Base-by-base conservation (phyloP, 176 grass and related monocot genomes). In the Neostapfia colusana region DNA sequence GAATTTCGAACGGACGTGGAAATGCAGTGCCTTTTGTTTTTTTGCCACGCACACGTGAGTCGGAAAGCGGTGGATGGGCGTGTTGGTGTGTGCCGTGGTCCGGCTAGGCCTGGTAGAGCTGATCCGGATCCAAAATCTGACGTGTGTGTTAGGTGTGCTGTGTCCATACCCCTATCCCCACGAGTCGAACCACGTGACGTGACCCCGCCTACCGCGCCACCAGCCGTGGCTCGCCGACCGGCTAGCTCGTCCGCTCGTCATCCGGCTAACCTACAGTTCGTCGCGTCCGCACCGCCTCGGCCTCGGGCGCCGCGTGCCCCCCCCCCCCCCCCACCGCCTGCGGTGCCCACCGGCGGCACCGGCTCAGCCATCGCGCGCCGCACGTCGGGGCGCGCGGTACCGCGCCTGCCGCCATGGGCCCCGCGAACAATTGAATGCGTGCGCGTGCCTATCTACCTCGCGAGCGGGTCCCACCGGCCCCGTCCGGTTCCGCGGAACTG, bases 41-140 rank as follows among this genome's bases (percentile, higher is more conserved):
- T 73, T 59, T 42, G 72, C 3, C 23, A 7, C 27, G 23, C 7
- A 57, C 55, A 75, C 24, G 72, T 62, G 55, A 61, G 25, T 8
- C 54, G 34, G 35, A 59, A 61, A 42, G 37, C 51, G 2, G 50
- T 5, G 50, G 50, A 24, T 26, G 35, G 34, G 6, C 7, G 31
- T 31, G 31, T 31, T 31, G 31, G 31, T 2, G 31, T 31, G 3
- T 61, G 31, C 15, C 9, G 51, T 74, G 72, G 20, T 37, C n/a
- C n/a, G 57, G 9, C 38, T n/a, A n/a, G 18, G 49, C 18, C 17
- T 49, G 46, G 17, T 1, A 0, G 17, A 56, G 53, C 55, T 26
- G 23, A 58, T 58, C 55, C 55, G 55, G 55, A 58, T 58, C 55
- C 55, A 12, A 58, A 58, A 58, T 58, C 55, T 23, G 55, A 58